A percentile compares a stretch with the other conserved stretches of the same genome.
Evolutionary conservation across 192 early-diverging fungal genomes (phyloP).

Genomic region (Coemansia sp.): DNA sequence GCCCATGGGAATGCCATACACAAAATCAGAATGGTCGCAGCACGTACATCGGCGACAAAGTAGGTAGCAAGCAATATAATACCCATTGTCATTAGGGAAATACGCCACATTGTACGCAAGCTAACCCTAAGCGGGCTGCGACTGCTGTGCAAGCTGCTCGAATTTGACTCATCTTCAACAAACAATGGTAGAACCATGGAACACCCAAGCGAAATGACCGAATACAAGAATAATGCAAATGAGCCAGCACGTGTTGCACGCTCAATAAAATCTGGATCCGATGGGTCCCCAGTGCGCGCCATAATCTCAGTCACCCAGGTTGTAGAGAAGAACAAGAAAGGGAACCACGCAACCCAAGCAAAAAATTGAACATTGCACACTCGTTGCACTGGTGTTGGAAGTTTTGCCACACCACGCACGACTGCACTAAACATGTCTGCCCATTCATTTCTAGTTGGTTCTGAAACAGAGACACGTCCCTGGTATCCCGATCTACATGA

Average conservation of each 20-base stretch:
- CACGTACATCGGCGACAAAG: slow-evolving; percentile 57
- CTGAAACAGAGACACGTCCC: too few relatives aligned
- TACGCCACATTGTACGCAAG: slow-evolving; percentile 65
- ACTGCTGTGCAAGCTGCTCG: background rate
- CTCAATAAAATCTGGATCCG: slow-evolving; percentile 46
- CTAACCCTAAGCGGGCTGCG: slow-evolving; percentile 19
- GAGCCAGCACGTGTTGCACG: slow-evolving; percentile 80
- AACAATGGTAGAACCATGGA: slow-evolving; percentile 38
- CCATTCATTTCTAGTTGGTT: slow-evolving; percentile 15
- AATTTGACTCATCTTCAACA: slow-evolving; percentile 20
- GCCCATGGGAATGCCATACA: slow-evolving; percentile 85
- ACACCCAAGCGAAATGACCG: slow-evolving; percentile 67
- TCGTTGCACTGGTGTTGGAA: slow-evolving; percentile 74
- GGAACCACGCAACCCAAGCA: slow-evolving; percentile 98
- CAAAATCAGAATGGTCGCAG: slow-evolving; percentile 69
- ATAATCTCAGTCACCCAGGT: slow-evolving; percentile 52
- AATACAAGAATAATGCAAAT: slow-evolving; percentile 80
- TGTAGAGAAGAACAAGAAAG: slow-evolving; percentile 88
- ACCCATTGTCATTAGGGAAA: slow-evolving; percentile 67
- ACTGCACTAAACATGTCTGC: slow-evolving; percentile 21
- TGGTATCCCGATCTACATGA: too few relatives aligned
- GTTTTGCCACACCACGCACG: slow-evolving; percentile 23
- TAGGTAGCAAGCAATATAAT: slow-evolving; percentile 64
- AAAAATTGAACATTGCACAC: slow-evolving; percentile 94
- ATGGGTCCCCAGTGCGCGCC: slow-evolving; percentile 26